A percentile compares a stretch with the other conserved stretches of the same genome.
Evolutionary conservation across 2,329 filamentous ascomycete genomes (phyloP).

Genomic region (Nemania sp.): DNA sequence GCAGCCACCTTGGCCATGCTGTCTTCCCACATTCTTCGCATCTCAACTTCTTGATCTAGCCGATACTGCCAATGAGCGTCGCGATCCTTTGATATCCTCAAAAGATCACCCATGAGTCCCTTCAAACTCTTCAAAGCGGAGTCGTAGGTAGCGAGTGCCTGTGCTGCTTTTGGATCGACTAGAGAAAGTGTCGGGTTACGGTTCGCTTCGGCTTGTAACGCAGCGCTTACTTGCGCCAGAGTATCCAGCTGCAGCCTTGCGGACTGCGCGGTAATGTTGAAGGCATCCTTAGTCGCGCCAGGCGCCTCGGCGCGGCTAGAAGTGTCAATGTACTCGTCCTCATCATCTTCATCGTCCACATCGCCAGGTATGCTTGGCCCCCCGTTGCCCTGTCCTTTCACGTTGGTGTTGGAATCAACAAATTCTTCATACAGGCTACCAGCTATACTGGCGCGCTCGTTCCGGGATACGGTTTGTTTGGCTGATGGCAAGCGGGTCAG

Average conservation of each 20-base stretch:
- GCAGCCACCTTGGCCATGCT: slow-evolving; percentile 97
- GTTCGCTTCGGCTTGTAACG: slow-evolving; percentile 71
- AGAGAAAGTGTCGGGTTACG: slow-evolving; percentile 72
- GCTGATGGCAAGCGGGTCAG: slow-evolving; percentile 47
- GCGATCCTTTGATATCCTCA: slow-evolving; percentile 90
- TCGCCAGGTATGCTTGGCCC: slow-evolving; percentile 45
- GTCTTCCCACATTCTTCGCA: slow-evolving; percentile 97
- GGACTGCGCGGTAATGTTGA: slow-evolving; percentile 96
- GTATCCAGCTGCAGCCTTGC: slow-evolving; percentile 91
- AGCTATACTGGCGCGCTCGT: slow-evolving; percentile 47
- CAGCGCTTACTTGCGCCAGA: slow-evolving; percentile 81
- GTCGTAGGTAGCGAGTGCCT: slow-evolving; percentile 85
- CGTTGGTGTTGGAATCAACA: slow-evolving; percentile 51
- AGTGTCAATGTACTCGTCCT: slow-evolving; percentile 73
- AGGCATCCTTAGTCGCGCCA: slow-evolving; percentile 83
- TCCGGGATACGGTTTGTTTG: slow-evolving; percentile 36
- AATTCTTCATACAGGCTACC: slow-evolving; percentile 57
- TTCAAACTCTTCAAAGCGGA: slow-evolving; percentile 86
- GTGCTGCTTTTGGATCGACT: slow-evolving; percentile 74
- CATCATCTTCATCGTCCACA: slow-evolving; percentile 59
- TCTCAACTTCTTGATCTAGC: slow-evolving; percentile 85
- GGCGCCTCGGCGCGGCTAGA: slow-evolving; percentile 75
- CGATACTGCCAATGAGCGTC: slow-evolving; percentile 98
- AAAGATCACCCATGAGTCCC: slow-evolving; percentile 78
- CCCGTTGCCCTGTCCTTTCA: slow-evolving; percentile 43